These are phyloP conservation scores for Xanthoconium stramineum DNA, from an alignment of 768 basidiomycete genomes.

Conservation along the genomic window DNA sequence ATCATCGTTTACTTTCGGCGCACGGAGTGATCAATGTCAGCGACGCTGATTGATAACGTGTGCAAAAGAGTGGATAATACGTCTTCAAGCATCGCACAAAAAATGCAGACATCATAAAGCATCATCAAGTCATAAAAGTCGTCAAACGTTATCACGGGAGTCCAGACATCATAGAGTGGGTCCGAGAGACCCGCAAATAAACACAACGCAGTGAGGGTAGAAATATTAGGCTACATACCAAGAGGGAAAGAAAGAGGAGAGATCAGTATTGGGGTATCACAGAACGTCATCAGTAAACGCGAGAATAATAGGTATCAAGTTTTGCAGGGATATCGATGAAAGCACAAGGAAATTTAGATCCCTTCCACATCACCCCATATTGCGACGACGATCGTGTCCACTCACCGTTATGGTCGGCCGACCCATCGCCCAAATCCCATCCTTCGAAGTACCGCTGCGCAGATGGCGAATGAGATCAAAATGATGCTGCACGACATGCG, in stretches of 20 bases:
- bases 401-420: slow-evolving; percentile 20
- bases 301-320: not conserved
- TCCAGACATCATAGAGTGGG: not conserved
- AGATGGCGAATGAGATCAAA: slow-evolving; percentile 28
- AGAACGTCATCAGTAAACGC: no score
- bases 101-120: no score
- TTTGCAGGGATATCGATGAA: not conserved
- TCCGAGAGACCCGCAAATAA: not conserved
- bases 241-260: not conserved
- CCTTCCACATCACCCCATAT: not conserved
- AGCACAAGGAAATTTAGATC: not conserved
- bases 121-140: slow-evolving; percentile 6
- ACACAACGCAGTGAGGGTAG: not conserved
- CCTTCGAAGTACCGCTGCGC: slow-evolving; percentile 26
- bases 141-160: not conserved
- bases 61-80: no score
- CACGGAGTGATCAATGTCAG: no score
- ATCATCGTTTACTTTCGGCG: no score
- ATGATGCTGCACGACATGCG: slow-evolving; percentile 24
- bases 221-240: not conserved
- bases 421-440: slow-evolving; percentile 24
- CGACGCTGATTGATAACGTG: no score
- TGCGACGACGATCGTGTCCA: not conserved
- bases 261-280: no score
- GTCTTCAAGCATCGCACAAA: no score